These are phyloP conservation scores for Drechslerella stenobrocha DNA, from an alignment of 2,329 filamentous ascomycete species.

Conservation along the genomic window DNA sequence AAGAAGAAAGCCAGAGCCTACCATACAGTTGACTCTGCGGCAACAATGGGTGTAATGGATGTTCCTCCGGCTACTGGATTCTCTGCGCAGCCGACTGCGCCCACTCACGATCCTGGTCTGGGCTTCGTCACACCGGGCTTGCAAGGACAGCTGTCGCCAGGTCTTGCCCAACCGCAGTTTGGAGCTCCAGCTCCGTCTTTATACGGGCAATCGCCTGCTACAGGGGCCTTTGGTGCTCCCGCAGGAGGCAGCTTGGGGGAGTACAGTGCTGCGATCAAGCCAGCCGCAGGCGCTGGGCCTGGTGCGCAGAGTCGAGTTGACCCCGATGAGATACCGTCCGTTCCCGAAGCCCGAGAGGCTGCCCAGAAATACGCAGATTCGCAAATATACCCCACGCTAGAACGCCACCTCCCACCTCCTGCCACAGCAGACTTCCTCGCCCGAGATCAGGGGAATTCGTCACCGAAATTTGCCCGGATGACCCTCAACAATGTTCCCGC, in stretches of 20 bases:
- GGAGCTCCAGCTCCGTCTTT: slow-evolving; percentile 58
- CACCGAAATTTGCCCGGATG: slow-evolving; percentile 87
- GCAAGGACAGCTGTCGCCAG: slow-evolving; percentile 21
- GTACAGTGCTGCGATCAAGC: slow-evolving; percentile 53
- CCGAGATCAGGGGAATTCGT: slow-evolving; percentile 95
- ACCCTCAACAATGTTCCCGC: slow-evolving; percentile 92
- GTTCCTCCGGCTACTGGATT: slow-evolving; percentile 55
- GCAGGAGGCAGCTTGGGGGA: slow-evolving; percentile 52
- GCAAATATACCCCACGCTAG: slow-evolving; percentile 92
- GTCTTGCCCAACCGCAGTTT: slow-evolving; percentile 58
- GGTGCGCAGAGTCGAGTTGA: slow-evolving; percentile 75
- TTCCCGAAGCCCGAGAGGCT: slow-evolving; percentile 80
- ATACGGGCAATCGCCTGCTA: slow-evolving; percentile 51
- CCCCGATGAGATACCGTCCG: slow-evolving; percentile 87
- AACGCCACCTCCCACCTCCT: slow-evolving; percentile 87
- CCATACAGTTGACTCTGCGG: slow-evolving; percentile 76
- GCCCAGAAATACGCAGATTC: slow-evolving; percentile 81
- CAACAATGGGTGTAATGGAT: slow-evolving; percentile 61
- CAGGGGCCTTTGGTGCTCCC: slow-evolving; percentile 56
- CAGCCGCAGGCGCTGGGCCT: slow-evolving; percentile 60
- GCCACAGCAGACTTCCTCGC: slow-evolving; percentile 86
- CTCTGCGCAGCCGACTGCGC: slow-evolving; percentile 49
- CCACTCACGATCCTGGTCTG: slow-evolving; percentile 31
- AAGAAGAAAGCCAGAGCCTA: slow-evolving; percentile 96
- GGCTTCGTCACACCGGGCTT: slow-evolving; percentile 43